phyloP scores from a whole-genome alignment of 192 early-diverging fungal genomes.

The Obelidium mucronatum region DNA sequence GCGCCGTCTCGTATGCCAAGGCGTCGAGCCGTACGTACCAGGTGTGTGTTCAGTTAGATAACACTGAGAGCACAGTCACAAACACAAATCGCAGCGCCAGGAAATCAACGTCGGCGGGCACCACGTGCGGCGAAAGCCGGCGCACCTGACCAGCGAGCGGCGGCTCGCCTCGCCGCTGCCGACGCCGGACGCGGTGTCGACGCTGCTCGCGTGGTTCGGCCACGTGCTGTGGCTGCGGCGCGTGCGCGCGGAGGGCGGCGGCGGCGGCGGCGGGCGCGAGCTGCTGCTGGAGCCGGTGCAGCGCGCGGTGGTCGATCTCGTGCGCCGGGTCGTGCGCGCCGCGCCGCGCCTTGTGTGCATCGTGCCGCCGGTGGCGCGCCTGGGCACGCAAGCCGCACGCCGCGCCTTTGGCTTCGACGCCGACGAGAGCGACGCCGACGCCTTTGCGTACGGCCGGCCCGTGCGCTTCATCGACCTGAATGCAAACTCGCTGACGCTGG shows the following conservation, averaged over 20 bases:
- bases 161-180: not conserved
- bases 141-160: too few species aligned
- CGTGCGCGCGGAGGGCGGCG: too few species aligned
- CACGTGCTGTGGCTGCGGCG: too few species aligned
- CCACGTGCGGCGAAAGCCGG: too few species aligned
- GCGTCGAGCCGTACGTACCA: too few species aligned
- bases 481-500: not conserved
- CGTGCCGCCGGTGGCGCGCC: not conserved
- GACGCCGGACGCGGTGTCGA: not conserved
- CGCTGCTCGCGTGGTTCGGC: too few species aligned
- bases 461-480: slow-evolving; percentile 15
- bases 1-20: too few species aligned
- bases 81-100: too few species aligned
- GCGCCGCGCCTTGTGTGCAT: slow-evolving; percentile 4
- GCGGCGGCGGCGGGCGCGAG: too few species aligned
- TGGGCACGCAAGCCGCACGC: slow-evolving; percentile 1
- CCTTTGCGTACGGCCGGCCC: not conserved
- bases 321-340: not conserved
- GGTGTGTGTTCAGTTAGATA: too few species aligned
- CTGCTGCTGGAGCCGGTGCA: slow-evolving; percentile 7
- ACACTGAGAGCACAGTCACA: too few species aligned
- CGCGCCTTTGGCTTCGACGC: slow-evolving; percentile 2
- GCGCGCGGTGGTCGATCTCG: not conserved
- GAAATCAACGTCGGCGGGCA: too few species aligned
- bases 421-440: not conserved